phyloP scores from a whole-genome alignment of 257 asterid species.

The Nicotiana benthamiana region DNA sequence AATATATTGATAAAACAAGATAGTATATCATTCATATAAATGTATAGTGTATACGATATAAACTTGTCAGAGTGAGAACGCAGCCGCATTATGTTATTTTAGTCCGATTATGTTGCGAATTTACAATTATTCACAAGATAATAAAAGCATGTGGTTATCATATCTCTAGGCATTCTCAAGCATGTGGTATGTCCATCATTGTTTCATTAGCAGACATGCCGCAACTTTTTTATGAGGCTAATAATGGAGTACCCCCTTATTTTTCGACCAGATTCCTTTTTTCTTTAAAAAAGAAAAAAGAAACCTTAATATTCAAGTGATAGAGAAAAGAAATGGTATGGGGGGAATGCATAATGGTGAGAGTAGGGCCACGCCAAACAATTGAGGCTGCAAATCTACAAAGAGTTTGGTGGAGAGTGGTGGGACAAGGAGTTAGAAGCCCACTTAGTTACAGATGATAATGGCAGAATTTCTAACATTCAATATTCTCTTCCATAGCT shows the following conservation, averaged over 20 bases:
- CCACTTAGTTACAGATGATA: neutral
- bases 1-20: neutral
- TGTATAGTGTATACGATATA: no score
- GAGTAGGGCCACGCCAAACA: slow-evolving; percentile 9
- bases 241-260: no score
- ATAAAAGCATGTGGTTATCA: neutral
- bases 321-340: neutral
- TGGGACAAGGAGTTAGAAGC: neutral
- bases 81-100: neutral
- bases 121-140: neutral
- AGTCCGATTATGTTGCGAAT: neutral
- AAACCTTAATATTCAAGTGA: no score
- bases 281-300: no score
- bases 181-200: neutral
- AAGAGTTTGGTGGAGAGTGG: slow-evolving; percentile 13
- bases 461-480: neutral
- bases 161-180: neutral
- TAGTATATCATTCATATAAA: neutral
- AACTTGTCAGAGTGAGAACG: neutral
- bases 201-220: no score
- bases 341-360: neutral
- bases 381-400: slow-evolving; percentile 13
- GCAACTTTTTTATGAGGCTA: no score
- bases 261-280: no score
- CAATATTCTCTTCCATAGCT: neutral